Evolutionary conservation across 225 moss, liverwort and hornwort genomes (phyloP).

Genomic region (Bryum argenteum): DNA sequence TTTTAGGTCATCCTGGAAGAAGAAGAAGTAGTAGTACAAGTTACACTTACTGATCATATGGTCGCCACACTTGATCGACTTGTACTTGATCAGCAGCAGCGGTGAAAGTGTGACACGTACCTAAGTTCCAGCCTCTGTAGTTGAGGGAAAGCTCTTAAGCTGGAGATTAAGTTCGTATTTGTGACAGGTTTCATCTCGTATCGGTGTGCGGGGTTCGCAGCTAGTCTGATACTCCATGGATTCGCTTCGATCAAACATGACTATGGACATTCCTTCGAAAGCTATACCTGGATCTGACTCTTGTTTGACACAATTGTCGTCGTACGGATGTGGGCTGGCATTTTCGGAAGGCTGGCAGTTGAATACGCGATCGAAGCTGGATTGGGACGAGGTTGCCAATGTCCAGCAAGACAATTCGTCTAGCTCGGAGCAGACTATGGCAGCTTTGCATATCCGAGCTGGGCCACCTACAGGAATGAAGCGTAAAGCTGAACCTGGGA

Average conservation of each 20-base stretch:
- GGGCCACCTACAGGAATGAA: slow-evolving; percentile 17
- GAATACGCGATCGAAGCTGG: slow-evolving; percentile 15
- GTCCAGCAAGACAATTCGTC: slow-evolving; percentile 42
- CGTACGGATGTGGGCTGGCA: slow-evolving; percentile 61
- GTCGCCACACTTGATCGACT: slow-evolving; percentile 31
- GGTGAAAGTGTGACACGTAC: slow-evolving; percentile 37
- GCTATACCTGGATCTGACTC: slow-evolving; percentile 46
- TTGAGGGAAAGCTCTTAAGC: slow-evolving; percentile 7
- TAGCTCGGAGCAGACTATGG: slow-evolving; percentile 38
- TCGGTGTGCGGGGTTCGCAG: background rate
- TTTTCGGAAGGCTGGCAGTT: slow-evolving; percentile 32
- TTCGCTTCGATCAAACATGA: slow-evolving; percentile 38
- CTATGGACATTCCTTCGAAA: slow-evolving; percentile 55
- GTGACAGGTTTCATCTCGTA: slow-evolving; percentile 8
- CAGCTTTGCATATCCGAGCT: slow-evolving; percentile 15
- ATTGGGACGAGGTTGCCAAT: slow-evolving; percentile 21
- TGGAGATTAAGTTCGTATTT: background rate
- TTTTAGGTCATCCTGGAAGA: background rate
- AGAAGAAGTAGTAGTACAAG: slow-evolving; percentile 12
- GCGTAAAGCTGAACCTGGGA: slow-evolving; percentile 37
- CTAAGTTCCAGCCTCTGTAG: slow-evolving; percentile 4
- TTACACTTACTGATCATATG: slow-evolving; percentile 34
- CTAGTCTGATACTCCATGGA: slow-evolving; percentile 24
- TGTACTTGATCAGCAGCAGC: slow-evolving; percentile 13
- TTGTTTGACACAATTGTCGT: slow-evolving; percentile 54